Evolutionary conservation across 2,329 filamentous ascomycete genomes (phyloP), one percentile per base, ranked within the genome.

Genomic region (Coniochaeta sp.): DNA sequence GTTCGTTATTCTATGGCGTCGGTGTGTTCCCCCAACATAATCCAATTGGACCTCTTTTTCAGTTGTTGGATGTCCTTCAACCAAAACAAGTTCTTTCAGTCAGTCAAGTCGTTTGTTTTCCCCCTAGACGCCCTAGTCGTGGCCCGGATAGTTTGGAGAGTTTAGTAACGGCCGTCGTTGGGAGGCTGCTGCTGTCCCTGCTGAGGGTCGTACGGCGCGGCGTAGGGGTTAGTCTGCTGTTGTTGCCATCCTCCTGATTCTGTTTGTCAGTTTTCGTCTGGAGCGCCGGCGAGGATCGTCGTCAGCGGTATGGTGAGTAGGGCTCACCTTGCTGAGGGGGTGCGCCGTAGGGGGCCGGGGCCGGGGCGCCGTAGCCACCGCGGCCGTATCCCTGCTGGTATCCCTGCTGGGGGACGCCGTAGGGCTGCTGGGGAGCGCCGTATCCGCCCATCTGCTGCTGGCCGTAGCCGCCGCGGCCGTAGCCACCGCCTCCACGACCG

Each of bases 311-410:
- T 30, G 6, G 1, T 30, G 26, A 18, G 45, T 18, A n/a, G n/a
- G n/a, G n/a, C 61, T 62, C 65, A 63, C 67, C 68, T 56, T 71
- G 66, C 26, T 58, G 53, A 4, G 67, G 71, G 26, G 68, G 67
- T 24, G 67, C 67, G 33, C 70, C 71, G 56, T 78, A 80, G 28
- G 61, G 61, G 4, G 55, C 49, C 7, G 61, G 58, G 9, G 54
- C 58, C 30, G 67, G 66, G 51, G 62, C 62, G 3, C 63, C 61
- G 55, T 72, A 72, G 47, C 71, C 72, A 49, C 72, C 68, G 12
- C 70, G 67, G 51, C 73, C 73, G 20, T 75, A 77, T 4, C 64
- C 59, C 42, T 67, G 70, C 18, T 57, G 64, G 54, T 75, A 74
- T 63, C 70, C 66, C 46, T 65, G 60, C 28, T 56, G 63, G 2